Percentiles rank a stretch among this genome's conserved stretches.
phyloP scores from a whole-genome alignment of 2,329 filamentous ascomycete species.

The Talaromyces sp. region DNA sequence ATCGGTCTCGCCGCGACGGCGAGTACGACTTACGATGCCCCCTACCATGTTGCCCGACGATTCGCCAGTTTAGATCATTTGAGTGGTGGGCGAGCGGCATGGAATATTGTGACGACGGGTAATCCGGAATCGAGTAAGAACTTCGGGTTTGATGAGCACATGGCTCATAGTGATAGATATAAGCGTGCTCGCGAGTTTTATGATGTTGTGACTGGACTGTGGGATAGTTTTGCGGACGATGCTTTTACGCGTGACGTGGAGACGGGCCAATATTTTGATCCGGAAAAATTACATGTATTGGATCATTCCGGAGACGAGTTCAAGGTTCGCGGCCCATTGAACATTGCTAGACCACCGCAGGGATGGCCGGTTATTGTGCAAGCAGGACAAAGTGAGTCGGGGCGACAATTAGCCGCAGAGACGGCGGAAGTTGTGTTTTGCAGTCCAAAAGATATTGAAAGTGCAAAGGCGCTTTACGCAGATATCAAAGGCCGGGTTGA shows the following conservation, averaged over 20 bases:
- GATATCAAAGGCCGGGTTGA: slow-evolving; percentile 53
- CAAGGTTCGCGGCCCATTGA: slow-evolving; percentile 50
- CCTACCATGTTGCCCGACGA: slow-evolving; percentile 54
- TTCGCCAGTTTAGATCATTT: slow-evolving; percentile 55
- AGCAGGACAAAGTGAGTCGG: slow-evolving; percentile 55
- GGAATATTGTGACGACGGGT: slow-evolving; percentile 57
- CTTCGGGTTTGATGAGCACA: slow-evolving; percentile 52
- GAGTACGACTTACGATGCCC: slow-evolving; percentile 54
- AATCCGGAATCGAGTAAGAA: slow-evolving; percentile 56
- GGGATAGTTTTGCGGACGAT: slow-evolving; percentile 58
- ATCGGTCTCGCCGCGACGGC: slow-evolving; percentile 56
- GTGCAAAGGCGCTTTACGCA: slow-evolving; percentile 50
- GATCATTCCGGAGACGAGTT: slow-evolving; percentile 53
- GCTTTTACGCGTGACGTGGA: slow-evolving; percentile 53
- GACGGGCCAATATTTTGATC: slow-evolving; percentile 52
- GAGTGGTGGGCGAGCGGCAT: slow-evolving; percentile 51
- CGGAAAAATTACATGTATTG: slow-evolving; percentile 53
- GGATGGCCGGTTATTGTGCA: slow-evolving; percentile 59
- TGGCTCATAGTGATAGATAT: slow-evolving; percentile 52
- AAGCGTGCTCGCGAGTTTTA: slow-evolving; percentile 55
- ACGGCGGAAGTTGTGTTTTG: slow-evolving; percentile 57
- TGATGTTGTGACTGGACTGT: slow-evolving; percentile 54
- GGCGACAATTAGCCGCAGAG: slow-evolving; percentile 53
- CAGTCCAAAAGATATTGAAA: slow-evolving; percentile 47
- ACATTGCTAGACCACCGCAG: slow-evolving; percentile 55